Evolutionary conservation across 2,329 filamentous ascomycete genomes (phyloP).

Genomic region (Talaromyces sp.): DNA sequence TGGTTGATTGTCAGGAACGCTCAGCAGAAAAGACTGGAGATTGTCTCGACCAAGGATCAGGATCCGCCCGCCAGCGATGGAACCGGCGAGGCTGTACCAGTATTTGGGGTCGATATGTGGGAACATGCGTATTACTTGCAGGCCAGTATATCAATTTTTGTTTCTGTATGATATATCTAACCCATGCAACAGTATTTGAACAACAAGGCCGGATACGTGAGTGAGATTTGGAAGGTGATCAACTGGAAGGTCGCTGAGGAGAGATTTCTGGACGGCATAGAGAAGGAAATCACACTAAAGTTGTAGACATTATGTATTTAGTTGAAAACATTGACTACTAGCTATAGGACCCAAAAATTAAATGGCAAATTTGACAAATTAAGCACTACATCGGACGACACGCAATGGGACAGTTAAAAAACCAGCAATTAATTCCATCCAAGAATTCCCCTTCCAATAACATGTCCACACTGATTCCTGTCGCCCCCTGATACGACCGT

Average conservation of each 20-base stretch:
- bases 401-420: neutral
- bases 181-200: conserved; percentile 66
- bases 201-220: conserved; percentile 88
- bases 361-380: neutral
- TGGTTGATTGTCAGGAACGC: conserved; percentile 66
- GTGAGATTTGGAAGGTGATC: conserved; percentile 83
- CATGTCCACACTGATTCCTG: neutral
- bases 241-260: conserved; percentile 85
- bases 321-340: neutral
- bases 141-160: conserved; percentile 34
- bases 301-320: neutral
- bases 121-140: conserved; percentile 89
- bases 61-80: conserved; percentile 47
- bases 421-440: conserved; percentile 24
- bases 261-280: conserved; percentile 45
- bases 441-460: conserved; percentile 27
- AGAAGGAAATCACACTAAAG: conserved; percentile 20
- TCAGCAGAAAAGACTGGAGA: conserved; percentile 50
- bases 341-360: neutral
- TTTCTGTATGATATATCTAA: neutral
- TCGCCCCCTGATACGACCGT: conserved; percentile 20
- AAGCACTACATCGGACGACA: neutral
- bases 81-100: conserved; percentile 52
- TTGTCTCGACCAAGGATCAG: conserved; percentile 81
- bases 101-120: conserved; percentile 87